These are phyloP conservation scores for Phytophthora aleatoria DNA, from an alignment of 352 stramenopile species.

Conservation along the genomic window DNA sequence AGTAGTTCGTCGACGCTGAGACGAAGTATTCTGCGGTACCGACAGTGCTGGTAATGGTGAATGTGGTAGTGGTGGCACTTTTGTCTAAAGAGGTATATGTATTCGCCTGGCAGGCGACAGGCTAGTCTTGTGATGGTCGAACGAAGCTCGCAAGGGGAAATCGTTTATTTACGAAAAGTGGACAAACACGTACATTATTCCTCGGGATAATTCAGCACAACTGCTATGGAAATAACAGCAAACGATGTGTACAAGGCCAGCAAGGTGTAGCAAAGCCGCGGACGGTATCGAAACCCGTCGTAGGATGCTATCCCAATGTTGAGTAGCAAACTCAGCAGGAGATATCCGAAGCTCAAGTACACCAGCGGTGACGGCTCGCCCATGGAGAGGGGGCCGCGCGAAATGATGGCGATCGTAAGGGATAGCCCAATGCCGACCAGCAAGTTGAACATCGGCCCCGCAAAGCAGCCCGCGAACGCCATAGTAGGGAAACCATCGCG, in stretches of 20 bases:
- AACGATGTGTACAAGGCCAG: slow-evolving; percentile 68
- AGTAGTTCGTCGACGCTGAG: no score
- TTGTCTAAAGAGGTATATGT: no score
- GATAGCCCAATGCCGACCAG: slow-evolving; percentile 73
- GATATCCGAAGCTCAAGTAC: slow-evolving; percentile 70
- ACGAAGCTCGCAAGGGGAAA: background rate
- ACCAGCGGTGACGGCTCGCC: slow-evolving; percentile 59
- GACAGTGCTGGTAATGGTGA: no score
- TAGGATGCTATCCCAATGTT: slow-evolving; percentile 62
- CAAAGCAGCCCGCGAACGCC: slow-evolving; percentile 85
- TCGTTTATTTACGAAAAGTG: background rate
- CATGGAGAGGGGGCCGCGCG: slow-evolving; percentile 59
- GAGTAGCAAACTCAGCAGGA: slow-evolving; percentile 66
- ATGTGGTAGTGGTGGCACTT: no score
- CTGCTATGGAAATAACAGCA: slow-evolving; percentile 61
- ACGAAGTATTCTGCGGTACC: no score
- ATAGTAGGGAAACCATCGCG: slow-evolving; percentile 82
- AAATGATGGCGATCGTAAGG: slow-evolving; percentile 64
- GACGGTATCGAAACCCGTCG: slow-evolving; percentile 69
- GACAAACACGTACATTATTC: slow-evolving; percentile 20
- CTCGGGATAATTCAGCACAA: slow-evolving; percentile 43
- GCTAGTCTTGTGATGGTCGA: background rate
- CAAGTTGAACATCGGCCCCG: slow-evolving; percentile 82
- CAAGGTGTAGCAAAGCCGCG: slow-evolving; percentile 63
- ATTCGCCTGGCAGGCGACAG: no score